These are phyloP conservation scores for Strigomonas galati DNA, from an alignment of 208 protist species.

Conservation along the genomic window DNA sequence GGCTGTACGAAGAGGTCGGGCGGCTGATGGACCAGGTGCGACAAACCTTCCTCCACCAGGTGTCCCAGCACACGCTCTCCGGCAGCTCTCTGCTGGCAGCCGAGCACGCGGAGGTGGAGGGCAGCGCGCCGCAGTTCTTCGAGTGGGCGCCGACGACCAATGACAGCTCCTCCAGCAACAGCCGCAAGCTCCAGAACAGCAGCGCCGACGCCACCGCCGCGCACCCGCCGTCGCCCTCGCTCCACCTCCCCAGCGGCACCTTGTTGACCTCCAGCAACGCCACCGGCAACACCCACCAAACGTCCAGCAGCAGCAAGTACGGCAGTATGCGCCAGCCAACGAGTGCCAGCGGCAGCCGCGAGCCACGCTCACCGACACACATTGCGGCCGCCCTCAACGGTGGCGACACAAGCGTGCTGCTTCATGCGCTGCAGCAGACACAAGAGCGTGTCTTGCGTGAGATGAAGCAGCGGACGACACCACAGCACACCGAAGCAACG, in stretches of 20 bases:
- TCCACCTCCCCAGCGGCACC: conserved; percentile 7
- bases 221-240: conserved; percentile 6
- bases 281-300: neutral
- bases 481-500: neutral
- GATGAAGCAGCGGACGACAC: neutral
- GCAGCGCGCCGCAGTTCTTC: conserved; percentile 25
- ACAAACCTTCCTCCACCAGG: neutral
- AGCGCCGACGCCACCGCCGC: neutral
- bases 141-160: conserved; percentile 76
- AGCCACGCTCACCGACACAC: conserved; percentile 6
- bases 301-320: neutral
- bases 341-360: neutral
- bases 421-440: conserved; percentile 4
- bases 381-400: neutral
- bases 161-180: conserved; percentile 12
- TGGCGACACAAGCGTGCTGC: conserved; percentile 1
- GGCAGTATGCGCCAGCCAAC: neutral
- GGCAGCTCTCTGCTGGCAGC: neutral
- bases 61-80: neutral
- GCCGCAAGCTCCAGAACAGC: neutral
- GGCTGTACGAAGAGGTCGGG: conserved; percentile 12
- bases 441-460: conserved; percentile 1
- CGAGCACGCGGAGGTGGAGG: neutral
- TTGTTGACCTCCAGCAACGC: conserved; percentile 2
- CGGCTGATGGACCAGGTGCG: neutral